Evolutionary conservation across 768 basidiomycete genomes (phyloP).

Genomic region (Candolleomyces eurysporus): DNA sequence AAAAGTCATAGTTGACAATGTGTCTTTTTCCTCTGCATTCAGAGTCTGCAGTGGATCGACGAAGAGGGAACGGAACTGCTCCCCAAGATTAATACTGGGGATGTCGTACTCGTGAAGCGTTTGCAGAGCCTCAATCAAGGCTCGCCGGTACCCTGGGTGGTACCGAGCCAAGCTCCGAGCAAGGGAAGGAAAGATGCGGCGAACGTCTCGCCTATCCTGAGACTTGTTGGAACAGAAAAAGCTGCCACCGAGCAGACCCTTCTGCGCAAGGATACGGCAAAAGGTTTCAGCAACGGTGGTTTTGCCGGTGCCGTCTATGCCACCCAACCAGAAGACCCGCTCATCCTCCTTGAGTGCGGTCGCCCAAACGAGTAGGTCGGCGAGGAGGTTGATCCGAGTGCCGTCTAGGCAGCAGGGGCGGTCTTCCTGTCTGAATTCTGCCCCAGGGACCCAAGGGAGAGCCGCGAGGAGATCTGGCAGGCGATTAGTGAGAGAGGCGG

Average conservation of each 20-base stretch:
- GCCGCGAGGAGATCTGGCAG: neutral
- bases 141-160: neutral
- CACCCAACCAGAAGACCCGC: constrained; percentile 24
- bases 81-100: neutral
- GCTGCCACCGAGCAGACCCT: constrained; percentile 42
- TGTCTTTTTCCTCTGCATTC: neutral
- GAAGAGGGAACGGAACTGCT: constrained; percentile 1
- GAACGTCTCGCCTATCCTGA: neutral
- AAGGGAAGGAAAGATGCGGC: constrained; percentile 5
- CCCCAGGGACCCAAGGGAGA: neutral
- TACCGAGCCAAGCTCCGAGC: constrained; percentile 2
- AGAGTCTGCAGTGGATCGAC: neutral
- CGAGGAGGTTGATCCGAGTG: neutral
- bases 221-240: constrained; percentile 15
- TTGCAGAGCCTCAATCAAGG: neutral
- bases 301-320: constrained; percentile 23
- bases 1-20: constrained; percentile 5
- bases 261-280: constrained; percentile 29
- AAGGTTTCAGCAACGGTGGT: constrained; percentile 22
- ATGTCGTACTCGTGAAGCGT: neutral
- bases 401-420: neutral
- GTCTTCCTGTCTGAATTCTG: neutral
- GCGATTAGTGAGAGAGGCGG: neutral
- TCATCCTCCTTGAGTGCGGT: neutral
- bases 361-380: neutral